Evolutionary conservation across 2,329 filamentous ascomycete genomes (phyloP).

Genomic region (Sordariomycetes sp.): DNA sequence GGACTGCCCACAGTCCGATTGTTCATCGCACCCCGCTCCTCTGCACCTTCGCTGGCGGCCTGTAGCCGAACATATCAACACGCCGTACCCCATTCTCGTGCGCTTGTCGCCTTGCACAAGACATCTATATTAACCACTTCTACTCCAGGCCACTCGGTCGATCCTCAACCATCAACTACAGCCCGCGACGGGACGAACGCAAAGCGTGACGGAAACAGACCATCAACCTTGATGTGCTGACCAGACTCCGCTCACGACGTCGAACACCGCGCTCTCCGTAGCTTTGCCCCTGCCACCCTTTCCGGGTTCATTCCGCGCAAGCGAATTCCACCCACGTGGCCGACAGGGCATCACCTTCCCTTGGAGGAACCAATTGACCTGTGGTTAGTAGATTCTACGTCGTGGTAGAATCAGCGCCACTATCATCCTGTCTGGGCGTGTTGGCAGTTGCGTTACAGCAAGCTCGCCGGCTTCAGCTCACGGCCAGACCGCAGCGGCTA

Average conservation of each 20-base stretch:
- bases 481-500: not conserved
- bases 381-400: not conserved
- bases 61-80: not conserved
- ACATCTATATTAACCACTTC: not conserved
- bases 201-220: no score
- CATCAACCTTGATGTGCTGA: not conserved
- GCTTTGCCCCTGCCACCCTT: not conserved
- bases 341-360: not conserved
- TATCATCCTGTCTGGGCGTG: not conserved
- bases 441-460: conserved; percentile 1
- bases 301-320: not conserved
- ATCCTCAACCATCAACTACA: not conserved
- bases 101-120: not conserved
- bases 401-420: not conserved
- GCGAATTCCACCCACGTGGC: not conserved
- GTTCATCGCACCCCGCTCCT: not conserved
- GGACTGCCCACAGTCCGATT: not conserved
- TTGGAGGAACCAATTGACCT: not conserved
- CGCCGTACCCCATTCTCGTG: not conserved
- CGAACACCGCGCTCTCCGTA: not conserved
- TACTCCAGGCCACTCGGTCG: not conserved
- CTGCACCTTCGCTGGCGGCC: not conserved
- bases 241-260: not conserved
- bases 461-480: not conserved
- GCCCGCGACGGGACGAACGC: no score